These are phyloP conservation scores for Botrytis pseudocinerea DNA, from an alignment of 2,329 filamentous ascomycete genomes.

Conservation along the genomic window DNA sequence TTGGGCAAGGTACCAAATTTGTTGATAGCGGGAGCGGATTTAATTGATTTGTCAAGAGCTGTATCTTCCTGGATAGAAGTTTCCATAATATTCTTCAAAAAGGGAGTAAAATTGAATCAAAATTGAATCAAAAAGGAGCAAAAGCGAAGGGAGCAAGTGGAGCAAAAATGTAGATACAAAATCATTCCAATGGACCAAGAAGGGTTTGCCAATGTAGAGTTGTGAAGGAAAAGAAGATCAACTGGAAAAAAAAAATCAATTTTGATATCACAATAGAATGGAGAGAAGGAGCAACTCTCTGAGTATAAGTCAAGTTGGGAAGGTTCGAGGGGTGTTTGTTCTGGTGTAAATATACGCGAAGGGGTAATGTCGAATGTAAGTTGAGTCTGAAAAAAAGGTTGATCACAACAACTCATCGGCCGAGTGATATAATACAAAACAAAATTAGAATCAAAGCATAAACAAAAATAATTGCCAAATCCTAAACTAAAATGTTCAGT, in stretches of 20 bases:
- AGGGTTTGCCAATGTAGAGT: conserved; percentile 30
- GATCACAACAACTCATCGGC: not conserved
- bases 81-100: conserved; percentile 34
- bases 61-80: conserved; percentile 23
- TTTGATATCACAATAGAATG: not conserved
- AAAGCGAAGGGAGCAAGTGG: conserved; percentile 21
- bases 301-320: not conserved
- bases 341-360: not conserved
- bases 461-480: not conserved
- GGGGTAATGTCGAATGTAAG: not conserved
- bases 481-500: not conserved
- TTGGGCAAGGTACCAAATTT: not conserved
- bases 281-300: not conserved
- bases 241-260: conserved; percentile 8
- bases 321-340: conserved; percentile 2
- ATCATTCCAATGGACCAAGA: conserved; percentile 40
- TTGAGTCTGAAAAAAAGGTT: not conserved
- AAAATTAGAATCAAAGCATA: not conserved
- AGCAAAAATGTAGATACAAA: conserved; percentile 40
- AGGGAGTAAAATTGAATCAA: conserved; percentile 4
- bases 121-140: conserved; percentile 18
- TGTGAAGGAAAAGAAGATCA: not conserved
- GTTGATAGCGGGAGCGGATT: conserved; percentile 35
- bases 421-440: not conserved
- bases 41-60: conserved; percentile 29